phyloP scores from a whole-genome alignment of 495 filamentous ascomycete genomes.

The Bryoglossum gracile region DNA sequence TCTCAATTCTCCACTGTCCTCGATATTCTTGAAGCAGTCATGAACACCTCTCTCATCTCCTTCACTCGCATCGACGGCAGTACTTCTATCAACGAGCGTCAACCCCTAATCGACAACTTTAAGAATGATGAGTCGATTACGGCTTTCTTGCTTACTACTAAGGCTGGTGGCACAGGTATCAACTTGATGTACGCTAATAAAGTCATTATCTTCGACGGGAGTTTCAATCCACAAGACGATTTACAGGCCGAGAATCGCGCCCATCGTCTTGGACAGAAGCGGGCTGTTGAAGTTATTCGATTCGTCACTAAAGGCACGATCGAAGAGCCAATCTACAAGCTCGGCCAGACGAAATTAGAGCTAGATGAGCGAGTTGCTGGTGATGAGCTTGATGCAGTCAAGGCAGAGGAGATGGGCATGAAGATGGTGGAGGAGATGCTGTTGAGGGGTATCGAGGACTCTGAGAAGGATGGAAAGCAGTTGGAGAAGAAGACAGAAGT shows the following conservation, averaged over 20 bases:
- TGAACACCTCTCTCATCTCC: constrained; percentile 62
- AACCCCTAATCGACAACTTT: constrained; percentile 82
- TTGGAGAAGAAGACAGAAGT: neutral
- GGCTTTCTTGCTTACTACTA: constrained; percentile 88
- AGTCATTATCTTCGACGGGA: constrained; percentile 93
- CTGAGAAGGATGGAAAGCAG: neutral
- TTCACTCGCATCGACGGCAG: constrained; percentile 79
- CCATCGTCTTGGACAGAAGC: constrained; percentile 84
- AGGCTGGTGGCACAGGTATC: constrained; percentile 89
- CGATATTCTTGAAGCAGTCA: constrained; percentile 76
- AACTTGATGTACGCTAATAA: constrained; percentile 94
- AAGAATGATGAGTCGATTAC: constrained; percentile 67
- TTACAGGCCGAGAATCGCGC: constrained; percentile 94
- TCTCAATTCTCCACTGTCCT: constrained; percentile 88
- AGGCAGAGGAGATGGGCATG: constrained; percentile 49
- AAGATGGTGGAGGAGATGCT: constrained; percentile 62
- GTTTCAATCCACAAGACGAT: constrained; percentile 95
- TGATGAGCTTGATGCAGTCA: constrained; percentile 38
- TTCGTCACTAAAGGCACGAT: constrained; percentile 79
- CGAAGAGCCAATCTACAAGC: constrained; percentile 84
- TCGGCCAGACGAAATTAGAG: constrained; percentile 87
- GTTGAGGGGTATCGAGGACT: constrained; percentile 23
- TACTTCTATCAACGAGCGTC: constrained; percentile 77
- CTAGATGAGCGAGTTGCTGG: constrained; percentile 79
- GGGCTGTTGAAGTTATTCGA: constrained; percentile 76